A percentile compares a stretch with the other conserved stretches of the same genome.
Evolutionary conservation across 257 asterid genomes (phyloP).

Genomic region (Solanum megistacrolobum): DNA sequence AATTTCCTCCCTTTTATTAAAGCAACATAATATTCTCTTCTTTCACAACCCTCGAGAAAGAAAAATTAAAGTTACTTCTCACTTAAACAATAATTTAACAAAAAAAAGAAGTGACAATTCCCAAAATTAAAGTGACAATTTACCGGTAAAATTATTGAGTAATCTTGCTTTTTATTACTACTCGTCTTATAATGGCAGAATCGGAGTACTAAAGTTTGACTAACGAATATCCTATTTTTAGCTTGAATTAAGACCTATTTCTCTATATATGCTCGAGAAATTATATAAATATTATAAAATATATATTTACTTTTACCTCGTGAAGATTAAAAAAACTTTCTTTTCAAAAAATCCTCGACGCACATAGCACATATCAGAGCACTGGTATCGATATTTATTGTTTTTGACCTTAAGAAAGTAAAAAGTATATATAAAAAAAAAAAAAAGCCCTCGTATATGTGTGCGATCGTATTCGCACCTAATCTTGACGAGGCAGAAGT

Average conservation of each 20-base stretch:
- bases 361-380: not conserved
- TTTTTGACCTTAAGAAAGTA: not conserved
- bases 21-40: not conserved
- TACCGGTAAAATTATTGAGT: not conserved
- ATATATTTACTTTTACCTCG: too few species aligned
- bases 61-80: not conserved
- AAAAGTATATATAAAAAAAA: not conserved
- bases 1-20: not conserved
- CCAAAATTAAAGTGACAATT: not conserved
- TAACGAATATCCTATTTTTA: not conserved
- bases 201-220: not conserved
- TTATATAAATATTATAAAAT: too few species aligned
- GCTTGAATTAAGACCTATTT: not conserved
- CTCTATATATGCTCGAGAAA: too few species aligned
- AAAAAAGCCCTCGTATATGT: not conserved
- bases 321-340: too few species aligned
- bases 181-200: not conserved
- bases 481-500: conserved; percentile 49
- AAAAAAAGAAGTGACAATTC: not conserved
- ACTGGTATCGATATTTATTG: not conserved
- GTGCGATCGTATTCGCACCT: conserved; percentile 61
- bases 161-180: not conserved
- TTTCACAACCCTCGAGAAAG: not conserved
- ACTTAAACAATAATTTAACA: not conserved
- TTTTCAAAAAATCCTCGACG: not conserved